These are phyloP conservation scores for Ustilago cynodontis DNA, from an alignment of 1,284 basidiomycete genomes.

Conservation along the genomic window DNA sequence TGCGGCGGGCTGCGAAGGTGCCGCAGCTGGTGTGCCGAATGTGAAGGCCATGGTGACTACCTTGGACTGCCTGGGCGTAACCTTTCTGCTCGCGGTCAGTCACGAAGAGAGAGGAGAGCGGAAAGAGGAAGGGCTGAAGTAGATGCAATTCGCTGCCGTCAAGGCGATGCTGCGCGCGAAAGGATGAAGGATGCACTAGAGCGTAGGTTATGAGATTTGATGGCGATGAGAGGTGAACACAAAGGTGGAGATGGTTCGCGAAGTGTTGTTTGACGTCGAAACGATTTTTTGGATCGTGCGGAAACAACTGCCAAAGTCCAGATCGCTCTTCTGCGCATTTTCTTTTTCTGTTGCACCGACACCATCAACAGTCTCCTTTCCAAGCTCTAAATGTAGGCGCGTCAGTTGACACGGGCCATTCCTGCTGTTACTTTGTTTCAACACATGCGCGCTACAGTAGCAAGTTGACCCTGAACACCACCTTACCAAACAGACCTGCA, in stretches of 20 bases:
- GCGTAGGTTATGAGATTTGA: background rate
- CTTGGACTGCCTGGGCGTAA: no score
- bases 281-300: background rate
- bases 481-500: background rate
- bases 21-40: constrained; percentile 57
- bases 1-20: constrained; percentile 30
- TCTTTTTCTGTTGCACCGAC: no score
- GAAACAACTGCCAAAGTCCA: background rate
- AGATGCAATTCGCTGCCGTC: background rate
- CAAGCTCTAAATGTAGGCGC: constrained; percentile 4
- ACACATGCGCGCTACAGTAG: constrained; percentile 17
- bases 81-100: background rate
- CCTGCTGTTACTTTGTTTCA: constrained; percentile 3
- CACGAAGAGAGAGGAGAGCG: background rate
- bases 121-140: background rate
- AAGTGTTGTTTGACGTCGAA: constrained; percentile 5
- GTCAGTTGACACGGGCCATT: constrained; percentile 23
- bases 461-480: background rate
- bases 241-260: background rate
- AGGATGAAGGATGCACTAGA: background rate
- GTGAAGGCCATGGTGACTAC: constrained; percentile 55
- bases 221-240: background rate
- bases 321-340: background rate
- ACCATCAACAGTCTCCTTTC: background rate
- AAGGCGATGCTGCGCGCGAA: background rate